A percentile compares a stretch with the other conserved stretches of the same genome.
phyloP scores from a whole-genome alignment of 371 early-diverging fungal genomes.

The Cokeromyces recurvatus region DNA sequence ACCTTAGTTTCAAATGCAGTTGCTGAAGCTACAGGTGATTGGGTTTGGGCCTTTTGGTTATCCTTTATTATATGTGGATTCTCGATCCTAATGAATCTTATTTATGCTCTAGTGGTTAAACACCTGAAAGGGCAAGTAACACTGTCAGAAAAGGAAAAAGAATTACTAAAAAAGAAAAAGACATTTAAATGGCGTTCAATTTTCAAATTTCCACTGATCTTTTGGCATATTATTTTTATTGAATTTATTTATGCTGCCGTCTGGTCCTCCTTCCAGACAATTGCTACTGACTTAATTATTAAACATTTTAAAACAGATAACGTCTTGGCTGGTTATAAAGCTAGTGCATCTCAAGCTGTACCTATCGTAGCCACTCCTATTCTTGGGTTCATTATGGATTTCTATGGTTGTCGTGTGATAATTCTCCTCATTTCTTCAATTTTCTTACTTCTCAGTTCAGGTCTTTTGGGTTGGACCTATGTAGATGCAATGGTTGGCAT shows the following conservation, averaged over 20 bases:
- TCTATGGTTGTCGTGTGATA: constrained; percentile 40
- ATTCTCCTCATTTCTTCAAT: constrained; percentile 36
- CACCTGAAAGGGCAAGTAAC: constrained; percentile 29
- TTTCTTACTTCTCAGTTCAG: constrained; percentile 39
- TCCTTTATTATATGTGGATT: constrained; percentile 43
- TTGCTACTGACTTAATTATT: constrained; percentile 40
- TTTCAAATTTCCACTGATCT: constrained; percentile 42
- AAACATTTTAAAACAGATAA: constrained; percentile 36
- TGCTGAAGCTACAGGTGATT: constrained; percentile 35
- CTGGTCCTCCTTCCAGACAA: constrained; percentile 53
- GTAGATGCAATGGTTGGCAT: constrained; percentile 44
- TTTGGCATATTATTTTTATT: constrained; percentile 45
- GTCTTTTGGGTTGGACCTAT: constrained; percentile 39
- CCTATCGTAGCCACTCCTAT: constrained; percentile 57
- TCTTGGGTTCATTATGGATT: constrained; percentile 50
- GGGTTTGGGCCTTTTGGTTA: constrained; percentile 53
- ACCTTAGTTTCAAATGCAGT: constrained; percentile 43
- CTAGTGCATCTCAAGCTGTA: constrained; percentile 45
- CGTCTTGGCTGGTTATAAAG: constrained; percentile 46
- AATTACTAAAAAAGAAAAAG: constrained; percentile 26
- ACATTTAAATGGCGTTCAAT: constrained; percentile 36
- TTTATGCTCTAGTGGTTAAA: constrained; percentile 40
- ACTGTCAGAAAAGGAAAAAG: constrained; percentile 17
- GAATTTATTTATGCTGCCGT: constrained; percentile 49
- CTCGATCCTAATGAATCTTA: constrained; percentile 38